These are phyloP conservation scores for Acorus calamus DNA, from an alignment of 106 monocot species.

Conservation along the genomic window DNA sequence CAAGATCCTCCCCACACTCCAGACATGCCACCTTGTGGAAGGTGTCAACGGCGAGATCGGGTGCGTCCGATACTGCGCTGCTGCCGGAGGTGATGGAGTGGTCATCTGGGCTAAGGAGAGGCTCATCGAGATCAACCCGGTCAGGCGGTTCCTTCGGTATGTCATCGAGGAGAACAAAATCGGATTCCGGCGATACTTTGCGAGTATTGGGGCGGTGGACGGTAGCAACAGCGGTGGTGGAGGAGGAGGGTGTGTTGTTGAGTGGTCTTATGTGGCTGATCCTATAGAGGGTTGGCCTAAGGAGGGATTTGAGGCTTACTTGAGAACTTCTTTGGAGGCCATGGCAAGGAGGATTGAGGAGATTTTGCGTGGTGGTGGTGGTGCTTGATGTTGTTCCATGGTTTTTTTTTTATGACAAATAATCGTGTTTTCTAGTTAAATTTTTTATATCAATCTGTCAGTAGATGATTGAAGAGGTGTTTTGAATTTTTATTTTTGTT, in stretches of 20 bases:
- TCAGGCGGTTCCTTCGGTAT: conserved; percentile 16
- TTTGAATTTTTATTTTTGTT: not conserved
- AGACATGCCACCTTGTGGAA: conserved; percentile 22
- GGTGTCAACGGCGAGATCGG: conserved; percentile 25
- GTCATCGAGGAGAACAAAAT: conserved; percentile 36
- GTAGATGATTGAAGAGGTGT: no score
- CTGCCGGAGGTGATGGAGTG: not conserved
- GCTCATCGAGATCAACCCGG: conserved; percentile 17
- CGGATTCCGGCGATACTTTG: conserved; percentile 32
- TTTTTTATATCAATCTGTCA: not conserved
- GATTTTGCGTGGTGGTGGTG: not conserved
- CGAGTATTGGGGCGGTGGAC: conserved; percentile 10
- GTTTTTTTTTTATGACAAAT: no score
- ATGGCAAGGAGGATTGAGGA: conserved; percentile 26
- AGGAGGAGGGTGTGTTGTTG: conserved; percentile 16
- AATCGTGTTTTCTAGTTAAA: no score
- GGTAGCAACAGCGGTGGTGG: not conserved
- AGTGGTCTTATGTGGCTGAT: conserved; percentile 48
- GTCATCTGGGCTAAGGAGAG: conserved; percentile 33
- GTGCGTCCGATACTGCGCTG: conserved; percentile 31
- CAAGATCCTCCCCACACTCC: conserved; percentile 17
- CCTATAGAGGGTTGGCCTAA: conserved; percentile 30
- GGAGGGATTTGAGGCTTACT: conserved; percentile 12
- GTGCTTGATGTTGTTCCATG: no score
- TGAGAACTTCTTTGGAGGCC: conserved; percentile 12